Percentiles rank a stretch among this genome's conserved stretches.
These are phyloP conservation scores for Fusarium sp. DNA, from an alignment of 2,329 filamentous ascomycete species.

Conservation along the genomic window DNA sequence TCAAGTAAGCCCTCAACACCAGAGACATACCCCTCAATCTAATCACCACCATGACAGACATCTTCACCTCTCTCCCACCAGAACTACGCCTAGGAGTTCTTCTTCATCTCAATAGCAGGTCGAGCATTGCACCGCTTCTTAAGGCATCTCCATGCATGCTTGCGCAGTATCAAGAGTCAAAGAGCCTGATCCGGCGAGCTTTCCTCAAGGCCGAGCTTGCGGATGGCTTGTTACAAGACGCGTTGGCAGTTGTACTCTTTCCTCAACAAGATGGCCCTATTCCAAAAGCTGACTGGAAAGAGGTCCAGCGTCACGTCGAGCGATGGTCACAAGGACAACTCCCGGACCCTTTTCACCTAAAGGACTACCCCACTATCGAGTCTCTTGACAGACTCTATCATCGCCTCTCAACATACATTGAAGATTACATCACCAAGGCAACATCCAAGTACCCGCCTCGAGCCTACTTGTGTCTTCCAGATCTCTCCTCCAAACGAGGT, in stretches of 20 bases:
- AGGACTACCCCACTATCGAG: background rate
- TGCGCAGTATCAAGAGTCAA: background rate
- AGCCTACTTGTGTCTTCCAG: background rate
- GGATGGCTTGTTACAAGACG: background rate
- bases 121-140: background rate
- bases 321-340: background rate
- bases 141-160: background rate
- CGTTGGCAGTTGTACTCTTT: background rate
- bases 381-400: slow-evolving; percentile 1
- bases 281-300: background rate
- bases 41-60: background rate
- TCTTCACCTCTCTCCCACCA: background rate
- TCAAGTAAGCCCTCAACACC: background rate
- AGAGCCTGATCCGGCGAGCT: background rate
- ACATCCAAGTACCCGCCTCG: background rate
- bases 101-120: background rate
- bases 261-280: background rate
- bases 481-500: background rate
- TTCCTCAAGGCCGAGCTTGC: background rate
- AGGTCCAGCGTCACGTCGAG: background rate
- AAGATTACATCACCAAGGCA: slow-evolving; percentile 11
- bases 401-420: slow-evolving; percentile 10
- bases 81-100: background rate
- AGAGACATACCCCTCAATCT: background rate
- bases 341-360: background rate